phyloP scores from a whole-genome alignment of 345 rosid genomes.

The Kandelia obovata region DNA sequence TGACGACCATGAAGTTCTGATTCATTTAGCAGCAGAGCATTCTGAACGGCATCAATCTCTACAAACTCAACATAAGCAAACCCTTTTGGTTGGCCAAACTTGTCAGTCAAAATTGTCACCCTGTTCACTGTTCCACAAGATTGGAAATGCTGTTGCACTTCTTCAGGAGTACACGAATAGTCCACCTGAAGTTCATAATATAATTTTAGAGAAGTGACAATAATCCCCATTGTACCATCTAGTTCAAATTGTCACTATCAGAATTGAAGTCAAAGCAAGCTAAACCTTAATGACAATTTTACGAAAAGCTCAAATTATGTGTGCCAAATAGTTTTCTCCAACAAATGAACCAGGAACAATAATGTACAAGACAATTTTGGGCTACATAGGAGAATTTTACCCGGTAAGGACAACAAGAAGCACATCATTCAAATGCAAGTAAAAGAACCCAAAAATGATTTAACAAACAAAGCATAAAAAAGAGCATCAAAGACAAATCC shows the following conservation, averaged over 20 bases:
- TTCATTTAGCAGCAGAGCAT: slow-evolving; percentile 86
- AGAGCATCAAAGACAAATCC: slow-evolving; percentile 32
- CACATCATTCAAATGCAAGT: too few species aligned
- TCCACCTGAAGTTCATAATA: slow-evolving; percentile 67
- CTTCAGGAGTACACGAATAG: slow-evolving; percentile 95
- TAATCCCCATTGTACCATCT: background rate
- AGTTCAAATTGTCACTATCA: background rate
- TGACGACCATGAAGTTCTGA: slow-evolving; percentile 98
- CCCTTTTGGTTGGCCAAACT: slow-evolving; percentile 99
- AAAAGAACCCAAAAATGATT: background rate
- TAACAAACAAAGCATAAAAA: background rate
- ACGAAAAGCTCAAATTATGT: too few species aligned
- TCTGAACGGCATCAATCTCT: slow-evolving; percentile 89
- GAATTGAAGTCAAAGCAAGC: background rate
- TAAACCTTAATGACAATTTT: too few species aligned
- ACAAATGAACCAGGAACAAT: slow-evolving; percentile 1
- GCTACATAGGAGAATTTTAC: too few species aligned
- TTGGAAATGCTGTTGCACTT: slow-evolving; percentile 97
- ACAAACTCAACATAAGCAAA: slow-evolving; percentile 97
- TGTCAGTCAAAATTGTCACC: slow-evolving; percentile 96
- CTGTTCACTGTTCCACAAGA: slow-evolving; percentile 97
- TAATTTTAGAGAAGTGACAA: slow-evolving; percentile 3
- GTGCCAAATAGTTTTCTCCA: background rate
- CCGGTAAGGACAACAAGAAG: too few species aligned
- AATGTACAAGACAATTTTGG: too few species aligned